Evolutionary conservation across 2,329 filamentous ascomycete species (phyloP).

Genomic region (Cercospora nicotianae): DNA sequence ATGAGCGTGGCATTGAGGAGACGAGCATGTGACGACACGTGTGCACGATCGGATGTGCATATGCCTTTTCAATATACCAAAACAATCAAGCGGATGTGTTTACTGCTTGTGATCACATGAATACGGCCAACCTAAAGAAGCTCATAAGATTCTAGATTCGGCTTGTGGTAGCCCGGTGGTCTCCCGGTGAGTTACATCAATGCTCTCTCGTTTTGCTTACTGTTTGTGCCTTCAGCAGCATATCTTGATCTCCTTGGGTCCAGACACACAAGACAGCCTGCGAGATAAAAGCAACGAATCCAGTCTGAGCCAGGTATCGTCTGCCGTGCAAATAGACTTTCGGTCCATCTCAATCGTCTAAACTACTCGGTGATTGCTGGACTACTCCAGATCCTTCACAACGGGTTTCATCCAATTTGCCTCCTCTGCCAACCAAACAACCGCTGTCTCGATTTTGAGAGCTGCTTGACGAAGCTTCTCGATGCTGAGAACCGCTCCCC

Average conservation of each 20-base stretch:
- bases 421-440: neutral
- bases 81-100: neutral
- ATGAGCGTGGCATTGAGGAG: neutral
- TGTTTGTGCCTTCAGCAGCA: neutral
- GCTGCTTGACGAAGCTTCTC: neutral
- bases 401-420: neutral
- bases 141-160: neutral
- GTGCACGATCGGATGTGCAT: neutral
- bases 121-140: neutral
- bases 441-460: neutral
- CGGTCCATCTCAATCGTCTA: too few species aligned
- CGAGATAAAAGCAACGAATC: too few species aligned
- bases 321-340: too few species aligned
- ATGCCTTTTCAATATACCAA: neutral
- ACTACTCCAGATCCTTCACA: neutral
- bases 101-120: neutral
- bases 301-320: too few species aligned
- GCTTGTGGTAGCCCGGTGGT: neutral
- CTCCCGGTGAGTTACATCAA: too few species aligned
- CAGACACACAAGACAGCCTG: too few species aligned
- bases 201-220: neutral
- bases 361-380: neutral
- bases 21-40: neutral
- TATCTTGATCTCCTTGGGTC: neutral
- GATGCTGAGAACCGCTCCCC: neutral